Conservation (phyloP, 2,329 filamentous ascomycete species). For the Helicocarpus griseus region DNA sequence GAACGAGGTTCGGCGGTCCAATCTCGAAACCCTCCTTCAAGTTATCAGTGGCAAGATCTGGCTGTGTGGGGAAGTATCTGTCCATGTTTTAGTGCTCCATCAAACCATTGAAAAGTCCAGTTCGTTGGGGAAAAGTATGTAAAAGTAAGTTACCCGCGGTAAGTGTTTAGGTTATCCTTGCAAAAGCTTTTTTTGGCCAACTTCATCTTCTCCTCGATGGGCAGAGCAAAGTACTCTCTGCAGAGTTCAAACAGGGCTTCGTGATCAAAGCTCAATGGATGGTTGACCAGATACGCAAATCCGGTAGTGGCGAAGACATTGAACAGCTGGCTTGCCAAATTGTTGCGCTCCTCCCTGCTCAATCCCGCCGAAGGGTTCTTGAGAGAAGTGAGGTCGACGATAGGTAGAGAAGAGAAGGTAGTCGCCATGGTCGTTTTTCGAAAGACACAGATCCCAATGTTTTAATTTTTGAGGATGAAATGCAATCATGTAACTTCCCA, state of each 20-base stretch:
- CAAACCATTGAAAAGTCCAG: not conserved
- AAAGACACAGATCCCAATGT: too few species aligned
- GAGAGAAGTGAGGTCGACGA: conserved; percentile 33
- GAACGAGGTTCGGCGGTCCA: conserved; percentile 20
- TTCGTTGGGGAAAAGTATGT: not conserved
- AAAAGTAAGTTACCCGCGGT: conserved; percentile 26
- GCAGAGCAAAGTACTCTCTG: conserved; percentile 30
- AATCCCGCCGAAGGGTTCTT: conserved; percentile 16
- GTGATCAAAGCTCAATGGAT: conserved; percentile 33
- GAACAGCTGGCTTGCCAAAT: conserved; percentile 30
- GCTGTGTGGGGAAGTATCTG: conserved; percentile 38
- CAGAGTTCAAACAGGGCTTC: conserved; percentile 35
- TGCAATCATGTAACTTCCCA: too few species aligned
- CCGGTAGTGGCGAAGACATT: conserved; percentile 37
- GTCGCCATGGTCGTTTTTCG: conserved; percentile 26
- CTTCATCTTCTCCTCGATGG: conserved; percentile 28
- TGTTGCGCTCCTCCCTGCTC: conserved; percentile 17
- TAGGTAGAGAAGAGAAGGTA: conserved; percentile 33
- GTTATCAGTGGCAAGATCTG: conserved; percentile 29
- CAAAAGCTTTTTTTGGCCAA: conserved; percentile 36
- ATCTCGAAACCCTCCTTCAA: conserved; percentile 41
- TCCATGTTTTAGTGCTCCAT: not conserved
- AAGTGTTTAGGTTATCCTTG: conserved; percentile 33
- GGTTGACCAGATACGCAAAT: conserved; percentile 38
- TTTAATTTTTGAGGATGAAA: not conserved